Base-by-base conservation (phyloP, 805 yeast genomes). In the Dipodascus geniculatus region DNA sequence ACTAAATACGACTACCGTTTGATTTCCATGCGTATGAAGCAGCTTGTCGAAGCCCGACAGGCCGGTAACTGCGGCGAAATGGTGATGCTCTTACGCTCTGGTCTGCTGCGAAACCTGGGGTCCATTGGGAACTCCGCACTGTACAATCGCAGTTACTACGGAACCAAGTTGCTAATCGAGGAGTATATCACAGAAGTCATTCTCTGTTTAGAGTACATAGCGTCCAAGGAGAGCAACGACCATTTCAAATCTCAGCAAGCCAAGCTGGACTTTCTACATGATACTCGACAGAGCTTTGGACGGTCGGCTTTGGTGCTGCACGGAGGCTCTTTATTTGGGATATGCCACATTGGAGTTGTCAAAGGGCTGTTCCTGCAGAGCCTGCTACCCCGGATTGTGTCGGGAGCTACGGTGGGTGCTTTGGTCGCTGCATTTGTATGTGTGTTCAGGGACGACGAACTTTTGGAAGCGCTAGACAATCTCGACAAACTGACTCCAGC, bases 381-480 rank as follows among this genome's bases (percentile, higher is more conserved):
- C 1, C 69, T 90, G 42, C 71, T 93, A 51, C 99, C 99, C 0
- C 71, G 85, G 47, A 85, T 93, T 1, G 80, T 91, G 22, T 86
- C 91, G 3, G 99, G 99, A 0, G 85, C 90, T 54, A 93, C 96
- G 0, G 85, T 88, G 56, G 99, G 99, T 1, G 95, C 98, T 0
- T 83, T 90, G 1, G 89, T 90, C 19, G 98, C 96, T 0, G 81
- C 95, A 0, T 71, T 88, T 38, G 86, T 85, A 0, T 88, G 97
- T 62, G 79, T 87, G 11, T 71, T 85, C 56, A 74, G 80, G 1
- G 86, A 83, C 52, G 77, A 76, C 1, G 93, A 87, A 60, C 69
- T 90, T 3, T 68, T 69, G 0, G 69, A 66, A 2, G 69, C 75
- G 11, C 65, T 81, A 22, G 61, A 62, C 19, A 48, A 53, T 3